phyloP scores from a whole-genome alignment of 2,329 filamentous ascomycete genomes.

The Hypoxylon sp. region DNA sequence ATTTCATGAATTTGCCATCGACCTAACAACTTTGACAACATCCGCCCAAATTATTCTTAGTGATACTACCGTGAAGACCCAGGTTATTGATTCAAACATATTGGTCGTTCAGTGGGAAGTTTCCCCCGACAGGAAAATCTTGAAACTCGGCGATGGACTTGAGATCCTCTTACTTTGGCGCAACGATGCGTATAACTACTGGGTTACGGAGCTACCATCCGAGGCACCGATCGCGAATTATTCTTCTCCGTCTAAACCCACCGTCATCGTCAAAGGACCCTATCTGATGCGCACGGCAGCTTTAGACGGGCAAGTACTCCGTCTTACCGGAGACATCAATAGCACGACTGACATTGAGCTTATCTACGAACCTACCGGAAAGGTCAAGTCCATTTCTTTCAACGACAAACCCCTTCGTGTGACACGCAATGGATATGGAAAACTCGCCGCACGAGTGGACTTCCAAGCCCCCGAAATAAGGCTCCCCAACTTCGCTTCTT shows the following conservation, averaged over 20 bases:
- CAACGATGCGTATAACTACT: conserved; percentile 78
- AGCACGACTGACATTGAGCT: conserved; percentile 77
- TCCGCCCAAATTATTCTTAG: conserved; percentile 25
- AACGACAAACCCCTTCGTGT: conserved; percentile 65
- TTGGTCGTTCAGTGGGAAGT: conserved; percentile 64
- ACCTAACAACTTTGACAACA: conserved; percentile 39
- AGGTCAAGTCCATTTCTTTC: conserved; percentile 68
- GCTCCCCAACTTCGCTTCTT: conserved; percentile 70
- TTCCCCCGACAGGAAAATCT: conserved; percentile 66
- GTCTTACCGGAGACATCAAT: conserved; percentile 80
- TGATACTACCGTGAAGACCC: conserved; percentile 38
- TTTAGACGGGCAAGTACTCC: conserved; percentile 69
- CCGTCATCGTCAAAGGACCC: conserved; percentile 74
- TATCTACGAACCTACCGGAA: conserved; percentile 69
- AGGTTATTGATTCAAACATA: conserved; percentile 31
- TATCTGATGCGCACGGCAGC: conserved; percentile 75
- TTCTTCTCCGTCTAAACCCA: conserved; percentile 46
- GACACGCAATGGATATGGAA: conserved; percentile 55
- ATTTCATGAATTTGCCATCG: conserved; percentile 73
- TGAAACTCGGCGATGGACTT: conserved; percentile 64
- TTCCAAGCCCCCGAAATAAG: conserved; percentile 53
- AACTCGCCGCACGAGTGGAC: conserved; percentile 45
- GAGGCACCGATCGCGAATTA: conserved; percentile 55
- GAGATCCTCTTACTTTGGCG: conserved; percentile 72
- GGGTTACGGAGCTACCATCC: conserved; percentile 71